These are phyloP conservation scores for Rachicladosporium sp. DNA, from an alignment of 2,329 filamentous ascomycete species.

Conservation along the genomic window DNA sequence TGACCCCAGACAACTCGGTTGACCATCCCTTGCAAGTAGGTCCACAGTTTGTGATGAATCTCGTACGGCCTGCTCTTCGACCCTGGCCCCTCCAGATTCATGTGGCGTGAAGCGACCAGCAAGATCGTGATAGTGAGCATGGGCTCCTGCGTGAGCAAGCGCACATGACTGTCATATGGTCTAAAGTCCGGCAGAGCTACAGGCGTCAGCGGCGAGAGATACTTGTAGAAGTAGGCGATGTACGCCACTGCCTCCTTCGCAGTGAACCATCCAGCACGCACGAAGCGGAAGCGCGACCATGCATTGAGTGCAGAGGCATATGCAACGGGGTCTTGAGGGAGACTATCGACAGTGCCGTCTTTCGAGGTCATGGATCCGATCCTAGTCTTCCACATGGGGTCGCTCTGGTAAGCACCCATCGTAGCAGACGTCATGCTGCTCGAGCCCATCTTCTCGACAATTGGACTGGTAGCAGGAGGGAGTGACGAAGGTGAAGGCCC, in stretches of 20 bases:
- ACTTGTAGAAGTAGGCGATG: constrained; percentile 90
- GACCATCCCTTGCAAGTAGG: constrained; percentile 86
- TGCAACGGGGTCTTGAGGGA: constrained; percentile 18
- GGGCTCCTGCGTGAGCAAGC: constrained; percentile 77
- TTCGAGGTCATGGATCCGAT: constrained; percentile 9
- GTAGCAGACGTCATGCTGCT: constrained; percentile 6
- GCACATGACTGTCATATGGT: constrained; percentile 65
- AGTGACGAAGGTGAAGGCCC: constrained; percentile 7
- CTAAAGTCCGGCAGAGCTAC: constrained; percentile 87
- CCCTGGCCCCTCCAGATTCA: constrained; percentile 65
- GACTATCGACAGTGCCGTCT: constrained; percentile 10
- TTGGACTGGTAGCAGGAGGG: constrained; percentile 6
- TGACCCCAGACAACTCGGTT: constrained; percentile 91
- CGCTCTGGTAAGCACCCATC: constrained; percentile 12
- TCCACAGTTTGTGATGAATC: constrained; percentile 93
- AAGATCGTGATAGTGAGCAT: constrained; percentile 85
- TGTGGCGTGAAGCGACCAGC: constrained; percentile 81
- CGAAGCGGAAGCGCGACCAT: constrained; percentile 89
- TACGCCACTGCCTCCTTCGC: constrained; percentile 87
- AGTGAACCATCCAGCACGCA: constrained; percentile 94
- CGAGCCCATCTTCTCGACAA: neutral
- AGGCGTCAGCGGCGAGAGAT: constrained; percentile 81
- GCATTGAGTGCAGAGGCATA: constrained; percentile 59
- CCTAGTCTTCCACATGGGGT: constrained; percentile 12
- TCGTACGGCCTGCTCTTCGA: constrained; percentile 74